Evolutionary conservation across 495 filamentous ascomycete species (phyloP).

Genomic region (Talaromyces trachyspermus): DNA sequence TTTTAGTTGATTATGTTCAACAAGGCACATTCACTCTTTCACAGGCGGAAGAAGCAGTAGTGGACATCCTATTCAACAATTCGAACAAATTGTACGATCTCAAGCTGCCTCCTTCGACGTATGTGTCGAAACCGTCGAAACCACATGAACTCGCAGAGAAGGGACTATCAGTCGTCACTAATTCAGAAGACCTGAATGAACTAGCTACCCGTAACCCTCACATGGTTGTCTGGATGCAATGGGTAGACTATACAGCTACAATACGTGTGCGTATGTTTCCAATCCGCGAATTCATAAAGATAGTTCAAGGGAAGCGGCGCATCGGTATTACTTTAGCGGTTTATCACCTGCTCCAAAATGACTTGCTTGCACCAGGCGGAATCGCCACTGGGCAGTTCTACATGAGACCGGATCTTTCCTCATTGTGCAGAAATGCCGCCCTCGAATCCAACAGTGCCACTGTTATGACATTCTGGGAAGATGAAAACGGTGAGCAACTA

Average conservation of each 20-base stretch:
- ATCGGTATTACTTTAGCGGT: constrained; percentile 49
- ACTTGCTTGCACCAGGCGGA: constrained; percentile 27
- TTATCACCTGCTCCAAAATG: constrained; percentile 49
- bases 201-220: constrained; percentile 23
- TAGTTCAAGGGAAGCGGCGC: constrained; percentile 45
- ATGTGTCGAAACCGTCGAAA: no score
- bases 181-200: constrained; percentile 11
- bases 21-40: constrained; percentile 45
- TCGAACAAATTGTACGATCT: constrained; percentile 61
- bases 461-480: constrained; percentile 50
- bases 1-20: constrained; percentile 55
- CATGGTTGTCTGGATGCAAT: constrained; percentile 62
- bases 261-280: constrained; percentile 65
- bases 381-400: constrained; percentile 50
- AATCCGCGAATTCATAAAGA: constrained; percentile 51
- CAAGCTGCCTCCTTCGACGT: constrained; percentile 12
- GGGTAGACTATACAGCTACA: constrained; percentile 69
- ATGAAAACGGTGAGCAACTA: constrained; percentile 27
- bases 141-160: no score
- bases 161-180: background rate
- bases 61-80: constrained; percentile 62
- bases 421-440: constrained; percentile 46
- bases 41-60: constrained; percentile 53
- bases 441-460: constrained; percentile 40
- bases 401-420: constrained; percentile 53